phyloP scores from a whole-genome alignment of 352 stramenopile species.

The Hyaloperonospora brassicae region DNA sequence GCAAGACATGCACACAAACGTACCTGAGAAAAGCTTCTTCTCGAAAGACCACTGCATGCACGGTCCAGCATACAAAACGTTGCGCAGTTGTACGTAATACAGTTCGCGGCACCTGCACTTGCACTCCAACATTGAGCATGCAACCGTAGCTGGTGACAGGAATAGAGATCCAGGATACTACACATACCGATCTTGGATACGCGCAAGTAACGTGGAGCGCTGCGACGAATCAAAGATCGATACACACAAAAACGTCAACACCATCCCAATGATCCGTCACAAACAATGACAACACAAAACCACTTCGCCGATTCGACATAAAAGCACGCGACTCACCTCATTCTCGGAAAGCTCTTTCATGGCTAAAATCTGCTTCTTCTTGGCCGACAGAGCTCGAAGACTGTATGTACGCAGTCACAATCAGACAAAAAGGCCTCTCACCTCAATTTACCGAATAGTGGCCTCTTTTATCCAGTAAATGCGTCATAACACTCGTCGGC shows the following conservation, averaged over 20 bases:
- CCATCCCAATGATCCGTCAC: not conserved
- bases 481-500: not conserved
- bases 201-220: slow-evolving; percentile 32
- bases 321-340: slow-evolving; percentile 17
- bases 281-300: too few species aligned
- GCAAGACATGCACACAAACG: slow-evolving; percentile 5
- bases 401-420: slow-evolving; percentile 17
- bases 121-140: not conserved
- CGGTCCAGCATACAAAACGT: slow-evolving; percentile 71
- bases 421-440: not conserved
- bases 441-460: not conserved
- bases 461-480: not conserved
- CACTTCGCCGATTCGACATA: too few species aligned
- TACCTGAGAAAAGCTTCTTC: slow-evolving; percentile 58
- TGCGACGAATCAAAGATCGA: slow-evolving; percentile 8
- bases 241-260: not conserved
- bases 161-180: not conserved
- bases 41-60: slow-evolving; percentile 80
- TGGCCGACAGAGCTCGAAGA: slow-evolving; percentile 49
- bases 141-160: not conserved
- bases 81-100: slow-evolving; percentile 71
- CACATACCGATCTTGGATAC: slow-evolving; percentile 40
- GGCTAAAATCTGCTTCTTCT: slow-evolving; percentile 47
- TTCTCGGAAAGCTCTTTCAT: slow-evolving; percentile 46
- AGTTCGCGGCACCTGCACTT: slow-evolving; percentile 50